phyloP scores from a whole-genome alignment of 495 filamentous ascomycete species.

The Tuber aestivum region DNA sequence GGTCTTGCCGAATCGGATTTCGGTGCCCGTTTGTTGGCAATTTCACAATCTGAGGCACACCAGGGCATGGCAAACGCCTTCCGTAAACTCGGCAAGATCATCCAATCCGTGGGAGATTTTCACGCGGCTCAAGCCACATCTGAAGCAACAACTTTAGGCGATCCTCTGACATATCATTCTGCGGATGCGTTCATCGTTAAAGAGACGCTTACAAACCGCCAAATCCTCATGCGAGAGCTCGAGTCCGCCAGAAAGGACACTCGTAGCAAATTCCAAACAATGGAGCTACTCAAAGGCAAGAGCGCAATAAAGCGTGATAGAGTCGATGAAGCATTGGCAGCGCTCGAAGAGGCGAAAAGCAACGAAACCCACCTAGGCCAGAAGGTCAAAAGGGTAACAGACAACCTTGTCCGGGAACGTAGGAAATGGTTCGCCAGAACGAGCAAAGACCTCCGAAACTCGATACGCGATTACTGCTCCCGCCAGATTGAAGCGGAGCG shows the following conservation, averaged over 20 bases:
- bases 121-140: conserved; percentile 97
- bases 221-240: conserved; percentile 94
- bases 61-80: conserved; percentile 81
- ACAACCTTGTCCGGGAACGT: conserved; percentile 81
- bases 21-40: conserved; percentile 75
- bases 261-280: conserved; percentile 69
- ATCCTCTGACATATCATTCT: conserved; percentile 91
- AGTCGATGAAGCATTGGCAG: conserved; percentile 87
- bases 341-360: conserved; percentile 76
- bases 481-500: conserved; percentile 95
- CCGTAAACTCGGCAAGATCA: conserved; percentile 85
- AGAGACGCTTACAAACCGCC: conserved; percentile 95
- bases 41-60: conserved; percentile 86
- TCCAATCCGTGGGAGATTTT: conserved; percentile 88
- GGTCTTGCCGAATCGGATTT: conserved; percentile 91
- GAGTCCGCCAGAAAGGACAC: conserved; percentile 77
- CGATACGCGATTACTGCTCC: conserved; percentile 84
- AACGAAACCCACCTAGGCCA: conserved; percentile 71
- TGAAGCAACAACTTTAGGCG: conserved; percentile 89
- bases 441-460: conserved; percentile 66
- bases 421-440: conserved; percentile 87
- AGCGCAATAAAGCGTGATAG: conserved; percentile 83
- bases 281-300: conserved; percentile 78
- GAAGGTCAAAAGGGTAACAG: conserved; percentile 80
- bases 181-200: conserved; percentile 97